Evolutionary conservation across 306 rosid genomes (phyloP).

Genomic region (Citrullus mucosospermus): DNA sequence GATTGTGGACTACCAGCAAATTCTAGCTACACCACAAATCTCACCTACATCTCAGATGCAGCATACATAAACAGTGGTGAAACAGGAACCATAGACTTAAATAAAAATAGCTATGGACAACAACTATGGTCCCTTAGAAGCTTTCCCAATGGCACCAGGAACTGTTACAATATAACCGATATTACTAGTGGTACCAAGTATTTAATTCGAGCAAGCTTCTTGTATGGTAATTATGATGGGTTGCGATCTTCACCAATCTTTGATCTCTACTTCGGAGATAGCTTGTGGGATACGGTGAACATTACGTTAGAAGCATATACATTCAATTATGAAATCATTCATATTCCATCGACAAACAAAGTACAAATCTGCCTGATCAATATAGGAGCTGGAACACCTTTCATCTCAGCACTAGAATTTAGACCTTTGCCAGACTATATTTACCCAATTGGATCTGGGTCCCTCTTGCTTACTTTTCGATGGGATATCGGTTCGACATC

Average conservation of each 20-base stretch:
- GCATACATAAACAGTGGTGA: conserved; percentile 10
- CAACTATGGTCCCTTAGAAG: conserved; percentile 5
- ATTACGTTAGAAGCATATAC: conserved; percentile 1
- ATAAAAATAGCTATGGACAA: background rate
- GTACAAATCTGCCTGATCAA: conserved; percentile 9
- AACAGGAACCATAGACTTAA: background rate
- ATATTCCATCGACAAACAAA: background rate
- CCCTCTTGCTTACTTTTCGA: conserved; percentile 4
- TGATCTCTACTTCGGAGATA: conserved; percentile 7
- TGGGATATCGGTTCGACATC: conserved; percentile 2
- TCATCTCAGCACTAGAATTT: conserved; percentile 16
- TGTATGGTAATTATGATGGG: conserved; percentile 32
- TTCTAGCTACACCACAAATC: background rate
- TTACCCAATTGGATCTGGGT: conserved; percentile 1
- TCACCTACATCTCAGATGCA: conserved; percentile 14
- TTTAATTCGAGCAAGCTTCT: conserved; percentile 21
- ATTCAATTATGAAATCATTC: conserved; percentile 15
- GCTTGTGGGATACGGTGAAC: conserved; percentile 5
- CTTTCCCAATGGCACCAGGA: conserved; percentile 18
- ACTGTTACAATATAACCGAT: conserved; percentile 25
- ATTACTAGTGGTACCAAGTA: conserved; percentile 4
- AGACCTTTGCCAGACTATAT: conserved; percentile 5
- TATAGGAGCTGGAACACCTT: background rate
- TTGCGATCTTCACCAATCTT: background rate
- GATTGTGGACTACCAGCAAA: conserved; percentile 19